Percentiles rank a stretch among this genome's conserved stretches.
These are phyloP conservation scores for Hypoxylon fragiforme DNA, from an alignment of 495 filamentous ascomycete species.

Conservation along the genomic window DNA sequence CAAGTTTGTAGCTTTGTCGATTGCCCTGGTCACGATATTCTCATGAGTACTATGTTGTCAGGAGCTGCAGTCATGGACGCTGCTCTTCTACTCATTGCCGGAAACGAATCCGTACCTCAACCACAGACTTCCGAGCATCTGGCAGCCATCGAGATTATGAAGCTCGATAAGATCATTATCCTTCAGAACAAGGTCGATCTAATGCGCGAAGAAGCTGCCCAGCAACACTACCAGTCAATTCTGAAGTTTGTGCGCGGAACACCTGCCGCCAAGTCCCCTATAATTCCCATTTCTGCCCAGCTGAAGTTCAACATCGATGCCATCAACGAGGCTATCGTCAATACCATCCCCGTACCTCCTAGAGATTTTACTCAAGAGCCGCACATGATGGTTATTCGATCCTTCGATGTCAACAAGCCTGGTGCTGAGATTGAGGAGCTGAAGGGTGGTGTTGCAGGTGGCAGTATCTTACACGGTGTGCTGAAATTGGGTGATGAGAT, in stretches of 20 bases:
- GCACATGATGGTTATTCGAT: slow-evolving; percentile 98
- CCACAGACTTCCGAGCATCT: slow-evolving; percentile 99
- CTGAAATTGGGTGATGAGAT: slow-evolving; percentile 96
- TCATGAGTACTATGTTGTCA: slow-evolving; percentile 99
- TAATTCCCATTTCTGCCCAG: slow-evolving; percentile 98
- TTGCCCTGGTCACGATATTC: slow-evolving; percentile 99
- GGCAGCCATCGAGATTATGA: slow-evolving; percentile 89
- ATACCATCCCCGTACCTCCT: slow-evolving; percentile 86
- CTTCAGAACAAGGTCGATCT: slow-evolving; percentile 99
- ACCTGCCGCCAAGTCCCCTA: slow-evolving; percentile 91
- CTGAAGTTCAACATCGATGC: slow-evolving; percentile 99
- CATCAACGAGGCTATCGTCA: slow-evolving; percentile 90
- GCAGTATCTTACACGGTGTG: slow-evolving; percentile 92
- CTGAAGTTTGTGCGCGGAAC: slow-evolving; percentile 97
- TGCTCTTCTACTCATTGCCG: slow-evolving; percentile 91
- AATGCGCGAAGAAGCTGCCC: slow-evolving; percentile 90
- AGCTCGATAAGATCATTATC: slow-evolving; percentile 86
- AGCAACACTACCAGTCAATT: slow-evolving; percentile 92
- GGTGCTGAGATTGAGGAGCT: slow-evolving; percentile 99
- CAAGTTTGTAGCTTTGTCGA: slow-evolving; percentile 75
- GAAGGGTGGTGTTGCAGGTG: slow-evolving; percentile 98
- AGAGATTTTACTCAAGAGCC: slow-evolving; percentile 88
- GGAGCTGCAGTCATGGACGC: slow-evolving; percentile 99
- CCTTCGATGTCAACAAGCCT: slow-evolving; percentile 99
- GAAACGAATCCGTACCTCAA: slow-evolving; percentile 98